Base-by-base conservation (phyloP, 1,284 basidiomycete species). In the Puccinia horiana region DNA sequence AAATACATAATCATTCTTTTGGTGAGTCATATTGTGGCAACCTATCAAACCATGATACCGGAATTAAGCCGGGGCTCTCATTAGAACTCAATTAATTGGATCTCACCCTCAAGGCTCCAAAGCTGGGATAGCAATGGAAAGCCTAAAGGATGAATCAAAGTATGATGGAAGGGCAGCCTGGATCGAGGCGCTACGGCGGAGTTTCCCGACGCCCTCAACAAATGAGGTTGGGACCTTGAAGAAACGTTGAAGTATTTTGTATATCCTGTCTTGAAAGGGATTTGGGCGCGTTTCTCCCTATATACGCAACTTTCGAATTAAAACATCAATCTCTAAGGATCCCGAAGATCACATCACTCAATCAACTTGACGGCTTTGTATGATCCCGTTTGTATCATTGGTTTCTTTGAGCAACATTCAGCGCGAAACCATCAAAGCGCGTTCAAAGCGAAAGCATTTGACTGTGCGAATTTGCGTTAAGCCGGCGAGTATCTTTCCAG, bases 31-130 rank as follows among this genome's bases (percentile, higher is more conserved):
- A n/a, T n/a, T n/a, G n/a, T 12, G 23, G 14, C 1, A 42, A 2
- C 20, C 9, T n/a, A 14, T 69, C 35, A 69, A 23, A 42, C 32
- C 29, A 69, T 42, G 32, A 69, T 32, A 37, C 47, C 44, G 69
- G 69, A 72, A 72, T 72, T 72, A 72, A 72, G 37, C 29, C 69
- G 69, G 69, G 69, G 69, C 69, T 49, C n/a, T 72, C 42, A 70
- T 70, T 20, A 72, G 35, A 72, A 72, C 44, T 49, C 67, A 44
- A 70, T 72, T 49, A 18, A 44, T 47, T 47, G 40, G 47, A 29
- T 72, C 44, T 72, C 12, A 72, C 69, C 40, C 44, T 72, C n/a
- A n/a, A n/a, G n/a, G n/a, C n/a, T n/a, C n/a, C 29, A 72, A 29
- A 49, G 26, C 69, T 52, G 69, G 26, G 69, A 72, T 47, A 12